phyloP scores from a whole-genome alignment of 768 basidiomycete species.

The Hirschioporus abietinus region DNA sequence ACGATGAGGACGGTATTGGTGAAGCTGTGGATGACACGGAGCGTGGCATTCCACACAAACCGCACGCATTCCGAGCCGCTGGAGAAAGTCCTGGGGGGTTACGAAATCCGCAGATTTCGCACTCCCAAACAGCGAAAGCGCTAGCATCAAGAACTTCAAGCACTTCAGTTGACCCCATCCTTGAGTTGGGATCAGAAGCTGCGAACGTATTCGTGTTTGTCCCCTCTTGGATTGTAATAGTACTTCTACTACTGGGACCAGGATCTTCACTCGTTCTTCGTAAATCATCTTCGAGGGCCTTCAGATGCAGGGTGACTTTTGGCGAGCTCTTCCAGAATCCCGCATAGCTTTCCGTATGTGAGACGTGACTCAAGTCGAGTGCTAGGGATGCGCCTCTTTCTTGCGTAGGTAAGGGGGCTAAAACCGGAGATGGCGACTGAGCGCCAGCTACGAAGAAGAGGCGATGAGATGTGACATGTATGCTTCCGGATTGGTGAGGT shows the following conservation, averaged over 20 bases:
- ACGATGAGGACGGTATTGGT: constrained; percentile 5
- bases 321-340: constrained; percentile 87
- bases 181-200: background rate
- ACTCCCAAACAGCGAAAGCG: constrained; percentile 65
- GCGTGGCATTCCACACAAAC: constrained; percentile 77
- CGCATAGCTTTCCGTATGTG: constrained; percentile 81
- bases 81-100: constrained; percentile 77
- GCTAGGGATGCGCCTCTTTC: constrained; percentile 49
- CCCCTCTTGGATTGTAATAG: background rate
- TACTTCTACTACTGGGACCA: background rate
- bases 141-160: constrained; percentile 4
- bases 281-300: constrained; percentile 22
- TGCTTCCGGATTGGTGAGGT: constrained; percentile 69
- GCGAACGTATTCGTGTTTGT: background rate
- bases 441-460: constrained; percentile 71
- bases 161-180: background rate
- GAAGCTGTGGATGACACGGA: constrained; percentile 26
- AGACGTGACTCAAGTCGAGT: constrained; percentile 58
- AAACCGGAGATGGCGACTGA: background rate
- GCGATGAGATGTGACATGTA: constrained; percentile 77
- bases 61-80: constrained; percentile 62
- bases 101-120: constrained; percentile 80
- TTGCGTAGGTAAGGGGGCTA: constrained; percentile 28
- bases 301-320: constrained; percentile 78
- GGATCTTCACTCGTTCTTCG: background rate